Conservation (phyloP, 177 flowering plant species). For the Vitis hybrid region DNA sequence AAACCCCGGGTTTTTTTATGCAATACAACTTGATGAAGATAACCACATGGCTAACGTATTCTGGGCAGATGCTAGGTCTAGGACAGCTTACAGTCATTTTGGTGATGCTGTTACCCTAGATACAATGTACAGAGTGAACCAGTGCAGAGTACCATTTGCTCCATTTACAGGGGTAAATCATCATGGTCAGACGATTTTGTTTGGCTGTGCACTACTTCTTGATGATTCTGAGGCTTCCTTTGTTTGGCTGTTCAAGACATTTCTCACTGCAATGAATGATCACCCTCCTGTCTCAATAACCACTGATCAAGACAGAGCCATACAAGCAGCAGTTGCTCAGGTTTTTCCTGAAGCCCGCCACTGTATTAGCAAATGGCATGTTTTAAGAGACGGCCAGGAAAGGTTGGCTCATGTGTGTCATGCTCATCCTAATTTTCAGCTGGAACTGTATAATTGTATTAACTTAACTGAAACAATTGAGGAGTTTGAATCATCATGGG, state of each 20-base stretch:
- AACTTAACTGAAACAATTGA: slow-evolving; percentile 55
- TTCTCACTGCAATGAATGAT: slow-evolving; percentile 61
- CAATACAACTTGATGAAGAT: slow-evolving; percentile 68
- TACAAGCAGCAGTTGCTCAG: slow-evolving; percentile 46
- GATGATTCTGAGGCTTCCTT: slow-evolving; percentile 68
- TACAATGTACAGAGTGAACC: slow-evolving; percentile 48
- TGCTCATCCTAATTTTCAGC: slow-evolving; percentile 49
- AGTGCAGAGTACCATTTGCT: slow-evolving; percentile 53
- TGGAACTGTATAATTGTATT: slow-evolving; percentile 59
- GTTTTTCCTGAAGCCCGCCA: slow-evolving; percentile 59
- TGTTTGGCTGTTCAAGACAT: slow-evolving; percentile 59
- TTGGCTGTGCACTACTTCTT: slow-evolving; percentile 62
- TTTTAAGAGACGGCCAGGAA: slow-evolving; percentile 63
- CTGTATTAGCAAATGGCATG: slow-evolving; percentile 63
- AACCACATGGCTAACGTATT: slow-evolving; percentile 56
- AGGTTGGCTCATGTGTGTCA: slow-evolving; percentile 48
- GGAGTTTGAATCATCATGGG: slow-evolving; percentile 62
- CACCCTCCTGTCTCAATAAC: slow-evolving; percentile 47
- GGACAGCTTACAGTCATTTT: slow-evolving; percentile 52
- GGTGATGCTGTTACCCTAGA: slow-evolving; percentile 63
- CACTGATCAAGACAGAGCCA: slow-evolving; percentile 57
- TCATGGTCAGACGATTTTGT: slow-evolving; percentile 59
- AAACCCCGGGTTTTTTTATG: slow-evolving; percentile 69
- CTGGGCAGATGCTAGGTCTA: slow-evolving; percentile 70
- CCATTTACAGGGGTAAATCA: slow-evolving; percentile 69